phyloP scores from a whole-genome alignment of 352 stramenopile genomes.

The Phytopythium delawarense region DNA sequence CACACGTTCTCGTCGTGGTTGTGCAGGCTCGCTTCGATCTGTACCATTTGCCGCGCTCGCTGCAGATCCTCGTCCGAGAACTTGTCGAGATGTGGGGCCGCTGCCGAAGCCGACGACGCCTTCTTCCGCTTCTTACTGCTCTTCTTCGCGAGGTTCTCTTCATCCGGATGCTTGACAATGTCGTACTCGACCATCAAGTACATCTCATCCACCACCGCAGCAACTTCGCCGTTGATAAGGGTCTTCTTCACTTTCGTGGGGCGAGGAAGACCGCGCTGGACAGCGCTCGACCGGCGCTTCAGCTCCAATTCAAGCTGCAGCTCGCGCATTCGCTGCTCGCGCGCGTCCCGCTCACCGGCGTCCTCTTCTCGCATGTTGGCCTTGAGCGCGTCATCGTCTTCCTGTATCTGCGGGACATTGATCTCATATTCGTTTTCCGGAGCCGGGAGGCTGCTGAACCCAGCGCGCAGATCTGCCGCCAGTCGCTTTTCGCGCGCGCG shows the following conservation, averaged over 20 bases:
- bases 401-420: slow-evolving; percentile 52
- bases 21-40: slow-evolving; percentile 70
- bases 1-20: slow-evolving; percentile 29
- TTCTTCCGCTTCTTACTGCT: slow-evolving; percentile 68
- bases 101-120: slow-evolving; percentile 11
- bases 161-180: slow-evolving; percentile 38
- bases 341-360: slow-evolving; percentile 75
- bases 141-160: slow-evolving; percentile 32
- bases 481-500: slow-evolving; percentile 56
- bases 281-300: slow-evolving; percentile 52
- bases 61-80: slow-evolving; percentile 69
- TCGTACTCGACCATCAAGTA: slow-evolving; percentile 61
- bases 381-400: slow-evolving; percentile 32
- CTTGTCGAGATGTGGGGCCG: slow-evolving; percentile 23
- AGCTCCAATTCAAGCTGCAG: slow-evolving; percentile 53
- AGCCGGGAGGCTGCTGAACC: slow-evolving; percentile 71
- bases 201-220: slow-evolving; percentile 59
- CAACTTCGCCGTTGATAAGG: slow-evolving; percentile 39
- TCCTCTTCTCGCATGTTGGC: slow-evolving; percentile 53
- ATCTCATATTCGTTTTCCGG: slow-evolving; percentile 86
- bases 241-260: slow-evolving; percentile 50
- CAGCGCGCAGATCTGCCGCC: slow-evolving; percentile 50
- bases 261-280: slow-evolving; percentile 70
- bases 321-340: slow-evolving; percentile 42
- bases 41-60: slow-evolving; percentile 64